Percentiles rank a stretch among this genome's conserved stretches.
These are phyloP conservation scores for Oxytropis ochrocephala DNA, from an alignment of 306 rosid species.

Conservation along the genomic window DNA sequence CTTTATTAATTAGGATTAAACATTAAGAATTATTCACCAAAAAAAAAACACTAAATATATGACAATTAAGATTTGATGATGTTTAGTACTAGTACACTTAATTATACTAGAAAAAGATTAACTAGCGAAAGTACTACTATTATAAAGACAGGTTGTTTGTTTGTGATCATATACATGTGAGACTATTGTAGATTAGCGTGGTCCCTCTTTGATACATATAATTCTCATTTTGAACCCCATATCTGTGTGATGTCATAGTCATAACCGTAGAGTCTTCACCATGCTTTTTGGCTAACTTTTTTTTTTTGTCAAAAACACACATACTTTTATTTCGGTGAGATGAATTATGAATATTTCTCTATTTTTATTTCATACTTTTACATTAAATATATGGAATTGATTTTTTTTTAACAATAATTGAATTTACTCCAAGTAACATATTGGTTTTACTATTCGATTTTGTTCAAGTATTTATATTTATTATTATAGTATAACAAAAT, in stretches of 20 bases:
- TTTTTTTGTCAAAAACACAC: not conserved
- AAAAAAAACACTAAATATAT: not conserved
- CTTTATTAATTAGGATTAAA: not conserved
- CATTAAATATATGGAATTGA: not conserved
- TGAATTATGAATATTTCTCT: not conserved
- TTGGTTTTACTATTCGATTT: not conserved
- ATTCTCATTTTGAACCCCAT: conserved; percentile 22
- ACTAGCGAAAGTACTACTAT: not conserved
- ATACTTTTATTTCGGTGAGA: not conserved
- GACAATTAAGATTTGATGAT: not conserved
- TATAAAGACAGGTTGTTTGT: not conserved
- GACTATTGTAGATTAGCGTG: conserved; percentile 11
- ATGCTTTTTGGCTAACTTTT: conserved; percentile 27
- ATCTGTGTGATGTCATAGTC: conserved; percentile 51
- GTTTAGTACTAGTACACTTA: not conserved
- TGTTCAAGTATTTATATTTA: not conserved
- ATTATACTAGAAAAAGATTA: not conserved
- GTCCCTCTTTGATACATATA: conserved; percentile 21
- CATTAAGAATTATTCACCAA: not conserved
- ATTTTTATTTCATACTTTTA: not conserved
- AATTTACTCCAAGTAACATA: too few relatives aligned
- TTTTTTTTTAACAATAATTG: too few relatives aligned
- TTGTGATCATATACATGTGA: conserved; percentile 32
- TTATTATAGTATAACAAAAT: not conserved
- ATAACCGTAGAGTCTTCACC: conserved; percentile 43